Evolutionary conservation across 805 yeast genomes (phyloP).

Genomic region (Hanseniaspora lindneri): DNA sequence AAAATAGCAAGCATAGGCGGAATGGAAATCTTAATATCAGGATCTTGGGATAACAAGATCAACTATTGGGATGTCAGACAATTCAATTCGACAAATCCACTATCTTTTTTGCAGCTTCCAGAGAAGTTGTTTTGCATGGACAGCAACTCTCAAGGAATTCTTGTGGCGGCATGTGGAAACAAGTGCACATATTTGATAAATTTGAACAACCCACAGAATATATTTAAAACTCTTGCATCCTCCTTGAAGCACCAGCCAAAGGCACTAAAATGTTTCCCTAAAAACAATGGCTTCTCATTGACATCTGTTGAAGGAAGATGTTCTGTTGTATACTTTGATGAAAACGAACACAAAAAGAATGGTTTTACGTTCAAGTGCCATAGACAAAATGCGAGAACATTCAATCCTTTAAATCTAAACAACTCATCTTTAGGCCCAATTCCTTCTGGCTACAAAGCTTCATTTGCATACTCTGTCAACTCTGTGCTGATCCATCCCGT

Average conservation of each 20-base stretch:
- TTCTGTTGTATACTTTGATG: constrained; percentile 85
- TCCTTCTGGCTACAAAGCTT: constrained; percentile 37
- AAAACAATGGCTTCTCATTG: constrained; percentile 82
- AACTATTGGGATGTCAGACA: constrained; percentile 91
- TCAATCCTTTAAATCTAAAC: constrained; percentile 10
- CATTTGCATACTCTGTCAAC: constrained; percentile 63
- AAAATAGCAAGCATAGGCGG: constrained; percentile 77
- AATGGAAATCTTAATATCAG: constrained; percentile 60
- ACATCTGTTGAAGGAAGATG: constrained; percentile 94
- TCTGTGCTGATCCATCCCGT: constrained; percentile 76
- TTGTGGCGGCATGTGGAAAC: constrained; percentile 81
- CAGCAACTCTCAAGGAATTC: constrained; percentile 63
- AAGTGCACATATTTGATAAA: constrained; percentile 68
- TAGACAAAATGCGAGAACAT: constrained; percentile 39
- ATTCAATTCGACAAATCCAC: constrained; percentile 44
- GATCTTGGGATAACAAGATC: constrained; percentile 93
- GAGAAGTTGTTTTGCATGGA: constrained; percentile 90
- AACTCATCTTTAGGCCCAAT: constrained; percentile 37
- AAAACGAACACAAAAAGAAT: constrained; percentile 51
- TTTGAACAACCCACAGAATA: constrained; percentile 67
- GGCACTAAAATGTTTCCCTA: constrained; percentile 70
- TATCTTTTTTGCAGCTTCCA: constrained; percentile 70
- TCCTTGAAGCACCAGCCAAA: constrained; percentile 88
- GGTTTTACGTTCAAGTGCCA: constrained; percentile 94
- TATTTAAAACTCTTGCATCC: constrained; percentile 59